Conservation (phyloP, 257 asterid species). For the Verbascum thapsus region DNA sequence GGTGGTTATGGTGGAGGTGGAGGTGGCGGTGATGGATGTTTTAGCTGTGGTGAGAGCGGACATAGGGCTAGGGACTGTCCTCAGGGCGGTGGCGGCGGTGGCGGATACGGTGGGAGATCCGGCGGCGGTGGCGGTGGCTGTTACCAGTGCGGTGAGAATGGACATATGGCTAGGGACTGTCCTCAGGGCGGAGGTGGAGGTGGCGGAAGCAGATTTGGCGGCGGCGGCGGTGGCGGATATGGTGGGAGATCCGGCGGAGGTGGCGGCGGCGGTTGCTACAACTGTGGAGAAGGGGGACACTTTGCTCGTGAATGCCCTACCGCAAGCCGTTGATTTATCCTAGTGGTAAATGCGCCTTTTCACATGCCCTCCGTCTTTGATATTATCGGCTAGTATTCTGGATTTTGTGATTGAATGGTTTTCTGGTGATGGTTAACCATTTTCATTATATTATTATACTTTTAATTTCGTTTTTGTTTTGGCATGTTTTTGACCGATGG, state of each 20-base stretch:
- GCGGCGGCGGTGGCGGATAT: slow-evolving; percentile 23
- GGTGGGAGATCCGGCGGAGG: slow-evolving; percentile 35
- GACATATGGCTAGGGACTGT: slow-evolving; percentile 48
- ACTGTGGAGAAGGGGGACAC: slow-evolving; percentile 60
- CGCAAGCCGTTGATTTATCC: slow-evolving; percentile 33
- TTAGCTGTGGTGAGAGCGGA: slow-evolving; percentile 24
- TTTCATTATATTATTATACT: no score
- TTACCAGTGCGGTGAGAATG: slow-evolving; percentile 40
- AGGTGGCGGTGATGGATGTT: not conserved
- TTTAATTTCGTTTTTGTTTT: no score
- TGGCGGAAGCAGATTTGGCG: slow-evolving; percentile 27
- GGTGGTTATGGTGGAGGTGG: slow-evolving; percentile 22
- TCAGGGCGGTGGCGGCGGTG: slow-evolving; percentile 31
- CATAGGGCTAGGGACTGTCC: not conserved
- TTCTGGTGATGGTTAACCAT: not conserved
- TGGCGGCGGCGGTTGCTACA: slow-evolving; percentile 42
- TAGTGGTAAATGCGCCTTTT: not conserved
- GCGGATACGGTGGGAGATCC: slow-evolving; percentile 23
- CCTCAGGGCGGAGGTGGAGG: slow-evolving; percentile 40
- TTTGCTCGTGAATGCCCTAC: slow-evolving; percentile 65
- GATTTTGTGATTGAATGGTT: slow-evolving; percentile 11
- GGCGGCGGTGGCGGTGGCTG: slow-evolving; percentile 36
- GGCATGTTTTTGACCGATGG: no score
- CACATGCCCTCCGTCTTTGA: not conserved
- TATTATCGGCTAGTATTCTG: slow-evolving; percentile 5